Conservation (phyloP, 2,329 filamentous ascomycete genomes). For the Colletotrichum cordylinicola region DNA sequence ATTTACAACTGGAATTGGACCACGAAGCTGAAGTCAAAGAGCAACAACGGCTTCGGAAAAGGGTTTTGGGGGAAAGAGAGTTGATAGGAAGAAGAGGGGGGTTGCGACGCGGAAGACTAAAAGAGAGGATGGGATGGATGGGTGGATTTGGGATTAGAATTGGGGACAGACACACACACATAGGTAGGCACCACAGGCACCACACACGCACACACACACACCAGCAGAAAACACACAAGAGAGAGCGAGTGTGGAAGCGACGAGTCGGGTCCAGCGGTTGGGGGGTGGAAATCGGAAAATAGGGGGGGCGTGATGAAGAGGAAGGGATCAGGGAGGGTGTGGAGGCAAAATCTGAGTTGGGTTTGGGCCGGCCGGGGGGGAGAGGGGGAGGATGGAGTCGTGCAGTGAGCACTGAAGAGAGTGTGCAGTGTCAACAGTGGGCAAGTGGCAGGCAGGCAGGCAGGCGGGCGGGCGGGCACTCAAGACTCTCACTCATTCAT, state of each 20-base stretch:
- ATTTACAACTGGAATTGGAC: conserved; percentile 63
- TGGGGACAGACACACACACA: conserved; percentile 14
- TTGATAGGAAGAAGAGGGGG: conserved; percentile 31
- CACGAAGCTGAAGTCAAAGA: conserved; percentile 38
- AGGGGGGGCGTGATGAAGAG: background rate
- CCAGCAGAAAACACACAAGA: background rate
- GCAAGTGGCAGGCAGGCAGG: background rate
- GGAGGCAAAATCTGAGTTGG: conserved; percentile 10
- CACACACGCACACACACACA: background rate
- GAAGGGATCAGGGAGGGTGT: conserved; percentile 3
- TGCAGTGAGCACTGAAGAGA: background rate
- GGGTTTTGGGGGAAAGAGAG: conserved; percentile 33
- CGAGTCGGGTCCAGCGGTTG: conserved; percentile 17
- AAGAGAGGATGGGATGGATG: conserved; percentile 22
- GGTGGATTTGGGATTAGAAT: conserved; percentile 22
- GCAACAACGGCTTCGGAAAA: conserved; percentile 28
- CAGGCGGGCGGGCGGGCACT: background rate
- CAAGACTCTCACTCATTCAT: background rate
- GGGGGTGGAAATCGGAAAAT: conserved; percentile 1
- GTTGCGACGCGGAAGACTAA: conserved; percentile 25
- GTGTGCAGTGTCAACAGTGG: background rate
- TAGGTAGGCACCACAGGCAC: background rate
- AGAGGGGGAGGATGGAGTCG: background rate
- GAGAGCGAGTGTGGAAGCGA: conserved; percentile 13
- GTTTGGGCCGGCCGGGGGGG: conserved; percentile 10